Percentiles rank a stretch among this genome's conserved stretches.
Conservation (phyloP, 257 asterid genomes). For the Ehretia macrophylla region DNA sequence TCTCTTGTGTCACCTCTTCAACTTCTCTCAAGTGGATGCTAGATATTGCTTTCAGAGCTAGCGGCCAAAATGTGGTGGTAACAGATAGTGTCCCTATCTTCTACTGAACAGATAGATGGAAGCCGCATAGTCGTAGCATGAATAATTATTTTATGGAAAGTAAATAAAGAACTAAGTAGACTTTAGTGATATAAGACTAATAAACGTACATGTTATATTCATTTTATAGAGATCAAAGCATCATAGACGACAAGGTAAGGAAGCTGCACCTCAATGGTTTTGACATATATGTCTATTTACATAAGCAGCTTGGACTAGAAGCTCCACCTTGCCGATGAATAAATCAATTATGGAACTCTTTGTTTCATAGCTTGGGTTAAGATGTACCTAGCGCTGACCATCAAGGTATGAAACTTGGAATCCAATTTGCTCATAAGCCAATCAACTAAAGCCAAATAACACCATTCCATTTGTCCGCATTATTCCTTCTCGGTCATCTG, state of each 20-base stretch:
- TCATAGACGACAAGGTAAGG: background rate
- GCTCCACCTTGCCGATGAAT: background rate
- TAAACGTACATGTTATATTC: background rate
- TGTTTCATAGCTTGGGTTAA: constrained; percentile 2
- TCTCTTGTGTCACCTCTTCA: no score
- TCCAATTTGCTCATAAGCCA: constrained; percentile 4
- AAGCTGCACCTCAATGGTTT: constrained; percentile 1
- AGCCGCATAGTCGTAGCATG: no score
- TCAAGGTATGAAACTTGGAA: constrained; percentile 4
- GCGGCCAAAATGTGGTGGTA: no score
- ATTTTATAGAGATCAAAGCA: background rate
- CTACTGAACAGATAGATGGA: no score
- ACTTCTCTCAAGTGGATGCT: no score
- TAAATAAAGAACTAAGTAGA: background rate
- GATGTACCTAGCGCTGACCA: constrained; percentile 9
- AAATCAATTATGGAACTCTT: background rate
- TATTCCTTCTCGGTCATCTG: constrained; percentile 21
- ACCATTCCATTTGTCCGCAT: constrained; percentile 8
- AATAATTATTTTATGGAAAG: no score
- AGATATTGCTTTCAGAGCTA: no score
- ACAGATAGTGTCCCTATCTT: no score
- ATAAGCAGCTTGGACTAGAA: background rate
- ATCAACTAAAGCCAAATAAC: constrained; percentile 2
- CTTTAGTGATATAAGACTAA: no score
- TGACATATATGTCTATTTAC: constrained; percentile 3